These are phyloP conservation scores for Ceratocystis huliohia DNA, from an alignment of 2,329 filamentous ascomycete species.

Conservation along the genomic window DNA sequence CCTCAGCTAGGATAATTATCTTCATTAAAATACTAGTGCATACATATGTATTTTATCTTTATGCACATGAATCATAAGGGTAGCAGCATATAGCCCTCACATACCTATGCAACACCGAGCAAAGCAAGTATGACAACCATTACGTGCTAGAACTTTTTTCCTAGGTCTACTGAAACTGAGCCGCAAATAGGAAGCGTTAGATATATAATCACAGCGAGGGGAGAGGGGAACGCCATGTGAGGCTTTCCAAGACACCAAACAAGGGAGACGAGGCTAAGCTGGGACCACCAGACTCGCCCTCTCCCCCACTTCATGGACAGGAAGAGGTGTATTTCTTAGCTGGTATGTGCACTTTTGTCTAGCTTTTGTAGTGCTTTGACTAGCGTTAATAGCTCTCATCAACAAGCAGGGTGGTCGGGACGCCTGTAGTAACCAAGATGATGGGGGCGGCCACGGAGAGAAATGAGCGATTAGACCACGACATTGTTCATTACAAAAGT, in stretches of 20 bases:
- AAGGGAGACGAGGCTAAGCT: neutral
- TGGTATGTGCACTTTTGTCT: neutral
- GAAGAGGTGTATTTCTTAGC: neutral
- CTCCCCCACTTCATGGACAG: neutral
- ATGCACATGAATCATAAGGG: neutral
- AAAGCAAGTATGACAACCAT: neutral
- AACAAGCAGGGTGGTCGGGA: neutral
- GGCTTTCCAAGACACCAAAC: neutral
- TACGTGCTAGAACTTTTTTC: neutral
- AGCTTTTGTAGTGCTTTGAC: neutral
- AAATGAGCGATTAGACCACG: neutral
- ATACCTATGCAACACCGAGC: neutral
- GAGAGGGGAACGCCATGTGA: neutral
- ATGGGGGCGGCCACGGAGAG: neutral
- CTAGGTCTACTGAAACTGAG: neutral
- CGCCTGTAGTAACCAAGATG: neutral
- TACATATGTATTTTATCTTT: neutral
- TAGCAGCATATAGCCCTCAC: neutral
- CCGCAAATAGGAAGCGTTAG: conserved; percentile 5
- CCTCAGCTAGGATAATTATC: neutral
- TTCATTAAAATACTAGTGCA: neutral
- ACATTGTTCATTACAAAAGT: conserved; percentile 6
- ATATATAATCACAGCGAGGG: conserved; percentile 5
- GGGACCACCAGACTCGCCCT: neutral
- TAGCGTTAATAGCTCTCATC: neutral